phyloP scores from a whole-genome alignment of 306 rosid species.

The Parietaria judaica region DNA sequence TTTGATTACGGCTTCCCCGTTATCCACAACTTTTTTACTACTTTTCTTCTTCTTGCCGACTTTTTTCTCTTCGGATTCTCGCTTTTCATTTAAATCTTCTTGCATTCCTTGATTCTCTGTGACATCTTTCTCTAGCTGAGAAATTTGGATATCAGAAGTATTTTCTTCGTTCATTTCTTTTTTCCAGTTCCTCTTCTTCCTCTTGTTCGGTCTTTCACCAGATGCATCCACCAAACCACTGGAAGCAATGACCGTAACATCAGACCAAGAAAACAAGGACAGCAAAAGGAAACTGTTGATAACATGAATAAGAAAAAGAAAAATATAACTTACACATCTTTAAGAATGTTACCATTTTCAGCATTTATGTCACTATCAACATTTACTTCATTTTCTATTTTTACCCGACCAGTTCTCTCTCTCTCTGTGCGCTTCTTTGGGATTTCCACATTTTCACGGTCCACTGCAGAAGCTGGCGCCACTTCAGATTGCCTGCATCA shows the following conservation, averaged over 20 bases:
- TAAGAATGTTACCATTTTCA: not conserved
- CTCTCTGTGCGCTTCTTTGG: conserved; percentile 25
- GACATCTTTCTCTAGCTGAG: conserved; percentile 11
- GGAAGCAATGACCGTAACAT: conserved; percentile 5
- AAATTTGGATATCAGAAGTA: conserved; percentile 7
- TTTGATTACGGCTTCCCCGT: conserved; percentile 24
- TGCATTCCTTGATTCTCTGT: conserved; percentile 22
- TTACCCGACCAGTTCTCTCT: conserved; percentile 6
- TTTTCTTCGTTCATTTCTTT: conserved; percentile 23
- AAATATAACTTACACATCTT: not conserved
- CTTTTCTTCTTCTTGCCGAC: conserved; percentile 48
- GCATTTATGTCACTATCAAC: conserved; percentile 2
- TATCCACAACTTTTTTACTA: conserved; percentile 28
- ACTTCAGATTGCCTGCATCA: conserved; percentile 27
- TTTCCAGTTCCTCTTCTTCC: conserved; percentile 39
- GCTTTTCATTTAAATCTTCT: conserved; percentile 20
- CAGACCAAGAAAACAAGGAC: conserved; percentile 6
- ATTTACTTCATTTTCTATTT: conserved; percentile 5
- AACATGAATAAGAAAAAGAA: not conserved
- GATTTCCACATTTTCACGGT: conserved; percentile 16
- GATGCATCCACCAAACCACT: conserved; percentile 22
- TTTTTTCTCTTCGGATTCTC: conserved; percentile 25
- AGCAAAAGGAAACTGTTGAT: not conserved
- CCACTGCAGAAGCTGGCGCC: conserved; percentile 20
- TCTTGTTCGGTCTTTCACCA: conserved; percentile 33